Percentiles rank a stretch among this genome's conserved stretches.
Evolutionary conservation across 257 asterid species (phyloP).

Genomic region (Scutellaria minor): DNA sequence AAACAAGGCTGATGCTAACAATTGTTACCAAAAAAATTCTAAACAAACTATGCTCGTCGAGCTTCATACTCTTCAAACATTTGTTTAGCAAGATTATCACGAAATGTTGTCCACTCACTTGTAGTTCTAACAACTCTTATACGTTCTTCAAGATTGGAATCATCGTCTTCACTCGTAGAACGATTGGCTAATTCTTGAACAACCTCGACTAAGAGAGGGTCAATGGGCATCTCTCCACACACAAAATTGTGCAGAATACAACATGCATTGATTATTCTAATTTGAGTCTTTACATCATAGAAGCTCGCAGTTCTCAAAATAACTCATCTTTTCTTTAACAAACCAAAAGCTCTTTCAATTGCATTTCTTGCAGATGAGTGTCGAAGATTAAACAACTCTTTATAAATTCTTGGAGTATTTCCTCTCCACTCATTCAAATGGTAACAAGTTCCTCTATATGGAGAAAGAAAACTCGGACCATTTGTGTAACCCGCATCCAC

Average conservation of each 20-base stretch:
- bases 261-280: constrained; percentile 11
- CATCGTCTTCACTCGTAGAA: background rate
- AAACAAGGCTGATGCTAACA: background rate
- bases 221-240: background rate
- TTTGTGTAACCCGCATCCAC: too few relatives aligned
- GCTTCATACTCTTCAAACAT: background rate
- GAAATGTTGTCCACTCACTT: background rate
- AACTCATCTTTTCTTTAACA: constrained; percentile 20
- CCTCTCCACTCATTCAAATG: too few relatives aligned
- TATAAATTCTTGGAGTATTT: constrained; percentile 3
- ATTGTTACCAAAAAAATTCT: background rate
- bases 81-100: background rate
- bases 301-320: constrained; percentile 12
- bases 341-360: constrained; percentile 26
- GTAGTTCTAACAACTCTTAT: background rate
- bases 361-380: constrained; percentile 19
- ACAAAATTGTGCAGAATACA: background rate
- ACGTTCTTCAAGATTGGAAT: background rate
- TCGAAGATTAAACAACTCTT: constrained; percentile 1
- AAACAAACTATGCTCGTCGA: background rate
- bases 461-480: too few relatives aligned
- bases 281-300: background rate
- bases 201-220: background rate
- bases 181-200: background rate
- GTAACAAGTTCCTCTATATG: too few relatives aligned